Evolutionary conservation across 1,284 basidiomycete species (phyloP).

Genomic region (Cystobasidium sp.): DNA sequence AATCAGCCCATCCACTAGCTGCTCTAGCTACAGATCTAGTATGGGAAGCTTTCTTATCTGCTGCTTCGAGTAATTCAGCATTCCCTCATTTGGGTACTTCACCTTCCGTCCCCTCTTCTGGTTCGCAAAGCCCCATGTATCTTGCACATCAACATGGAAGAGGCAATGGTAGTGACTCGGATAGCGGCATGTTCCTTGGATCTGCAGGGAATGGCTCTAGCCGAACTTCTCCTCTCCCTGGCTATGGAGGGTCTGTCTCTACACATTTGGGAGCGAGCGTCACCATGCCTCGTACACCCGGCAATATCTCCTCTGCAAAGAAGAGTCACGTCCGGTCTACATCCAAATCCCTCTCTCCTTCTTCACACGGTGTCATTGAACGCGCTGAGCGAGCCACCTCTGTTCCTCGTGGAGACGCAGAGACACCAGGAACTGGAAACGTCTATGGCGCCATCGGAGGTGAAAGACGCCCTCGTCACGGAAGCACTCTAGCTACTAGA

Average conservation of each 20-base stretch:
- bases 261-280: not conserved
- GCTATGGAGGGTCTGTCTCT: not conserved
- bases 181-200: too few relatives aligned
- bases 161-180: too few relatives aligned
- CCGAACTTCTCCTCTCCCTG: not conserved
- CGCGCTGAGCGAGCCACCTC: not conserved
- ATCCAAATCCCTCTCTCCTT: not conserved
- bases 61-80: constrained; percentile 41
- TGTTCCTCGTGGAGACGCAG: not conserved
- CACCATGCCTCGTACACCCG: constrained; percentile 1
- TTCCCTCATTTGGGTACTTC: not conserved
- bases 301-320: not conserved
- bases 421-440: constrained; percentile 35
- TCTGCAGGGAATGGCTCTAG: too few relatives aligned
- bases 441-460: constrained; percentile 53
- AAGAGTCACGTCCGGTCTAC: not conserved
- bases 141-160: not conserved
- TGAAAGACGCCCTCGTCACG: constrained; percentile 44
- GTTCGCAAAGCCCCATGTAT: constrained; percentile 9
- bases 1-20: constrained; percentile 51
- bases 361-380: not conserved
- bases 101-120: not conserved
- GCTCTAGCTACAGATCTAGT: constrained; percentile 52
- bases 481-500: not conserved
- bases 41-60: constrained; percentile 50